Percentiles rank a stretch among this genome's conserved stretches.
phyloP scores from a whole-genome alignment of 1,284 basidiomycete genomes.

The Tilletia setariae region DNA sequence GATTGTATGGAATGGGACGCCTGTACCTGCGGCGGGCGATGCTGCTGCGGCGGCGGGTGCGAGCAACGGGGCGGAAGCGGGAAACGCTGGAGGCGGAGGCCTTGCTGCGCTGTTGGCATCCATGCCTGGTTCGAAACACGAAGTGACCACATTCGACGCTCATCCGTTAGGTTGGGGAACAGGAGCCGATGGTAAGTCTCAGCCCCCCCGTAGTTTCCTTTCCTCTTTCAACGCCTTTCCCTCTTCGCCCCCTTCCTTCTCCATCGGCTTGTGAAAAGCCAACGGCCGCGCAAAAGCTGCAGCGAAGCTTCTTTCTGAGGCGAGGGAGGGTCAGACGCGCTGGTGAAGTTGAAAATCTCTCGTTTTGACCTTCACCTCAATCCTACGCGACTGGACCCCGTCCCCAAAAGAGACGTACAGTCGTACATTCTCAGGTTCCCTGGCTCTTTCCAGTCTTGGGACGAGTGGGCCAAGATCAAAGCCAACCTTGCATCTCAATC shows the following conservation, averaged over 20 bases:
- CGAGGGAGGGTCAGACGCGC: too few species aligned
- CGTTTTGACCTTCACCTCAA: too few species aligned
- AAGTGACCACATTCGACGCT: slow-evolving; percentile 48
- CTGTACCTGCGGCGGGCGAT: slow-evolving; percentile 24
- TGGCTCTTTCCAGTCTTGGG: too few species aligned
- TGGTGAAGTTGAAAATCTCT: too few species aligned
- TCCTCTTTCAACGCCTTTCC: background rate
- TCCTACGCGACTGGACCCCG: too few species aligned
- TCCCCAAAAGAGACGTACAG: too few species aligned
- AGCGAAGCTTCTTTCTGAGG: too few species aligned
- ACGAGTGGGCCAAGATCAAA: slow-evolving; percentile 2
- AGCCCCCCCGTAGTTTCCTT: background rate
- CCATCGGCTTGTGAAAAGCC: too few species aligned
- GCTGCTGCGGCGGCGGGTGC: background rate
- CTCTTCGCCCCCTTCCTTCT: too few species aligned
- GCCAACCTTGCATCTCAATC: slow-evolving; percentile 2
- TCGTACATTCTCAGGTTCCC: too few species aligned
- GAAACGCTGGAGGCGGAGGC: slow-evolving; percentile 24
- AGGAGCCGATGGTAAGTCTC: slow-evolving; percentile 15
- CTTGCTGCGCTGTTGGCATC: slow-evolving; percentile 41
- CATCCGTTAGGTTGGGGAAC: slow-evolving; percentile 43
- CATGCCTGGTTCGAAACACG: slow-evolving; percentile 50
- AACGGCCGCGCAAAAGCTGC: too few species aligned
- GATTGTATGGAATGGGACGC: slow-evolving; percentile 53
- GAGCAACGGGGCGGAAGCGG: background rate